Conservation (phyloP, 2,329 filamentous ascomycete species). For the Colletotrichum somersetense region DNA sequence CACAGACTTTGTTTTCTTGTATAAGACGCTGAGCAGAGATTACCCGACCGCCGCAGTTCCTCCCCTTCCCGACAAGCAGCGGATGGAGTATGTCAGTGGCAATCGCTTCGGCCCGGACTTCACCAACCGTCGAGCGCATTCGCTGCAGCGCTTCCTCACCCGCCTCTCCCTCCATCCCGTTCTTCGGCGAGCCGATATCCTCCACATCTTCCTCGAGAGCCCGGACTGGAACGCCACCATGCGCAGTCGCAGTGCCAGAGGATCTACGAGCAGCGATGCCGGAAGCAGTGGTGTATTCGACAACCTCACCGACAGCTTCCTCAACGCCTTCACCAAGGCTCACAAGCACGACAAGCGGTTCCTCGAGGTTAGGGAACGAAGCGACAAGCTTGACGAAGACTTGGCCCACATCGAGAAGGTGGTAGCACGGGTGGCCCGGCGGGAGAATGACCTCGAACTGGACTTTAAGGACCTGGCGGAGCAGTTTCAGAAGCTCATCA, state of each 20-base stretch:
- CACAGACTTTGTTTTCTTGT: conserved; percentile 97
- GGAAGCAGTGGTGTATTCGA: conserved; percentile 84
- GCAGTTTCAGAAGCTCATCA: conserved; percentile 94
- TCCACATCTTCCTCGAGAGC: conserved; percentile 92
- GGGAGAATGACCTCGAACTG: conserved; percentile 87
- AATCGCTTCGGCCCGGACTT: conserved; percentile 96
- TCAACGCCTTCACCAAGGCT: conserved; percentile 97
- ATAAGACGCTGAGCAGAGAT: conserved; percentile 88
- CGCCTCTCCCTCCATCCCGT: conserved; percentile 90
- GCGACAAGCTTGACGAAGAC: conserved; percentile 95
- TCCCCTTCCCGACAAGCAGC: conserved; percentile 96
- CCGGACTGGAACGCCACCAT: conserved; percentile 98
- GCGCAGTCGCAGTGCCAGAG: conserved; percentile 79
- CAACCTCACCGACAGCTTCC: conserved; percentile 93
- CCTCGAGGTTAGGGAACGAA: conserved; percentile 91
- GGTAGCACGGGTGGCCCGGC: conserved; percentile 88
- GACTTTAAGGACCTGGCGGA: conserved; percentile 92
- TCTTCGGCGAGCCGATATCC: conserved; percentile 82
- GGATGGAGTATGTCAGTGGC: conserved; percentile 97
- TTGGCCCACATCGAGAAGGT: conserved; percentile 94
- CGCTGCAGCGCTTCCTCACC: conserved; percentile 89
- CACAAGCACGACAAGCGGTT: conserved; percentile 96
- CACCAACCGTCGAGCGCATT: conserved; percentile 87
- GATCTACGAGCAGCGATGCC: conserved; percentile 63
- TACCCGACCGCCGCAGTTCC: conserved; percentile 94